Evolutionary conservation across 2,329 filamentous ascomycete genomes (phyloP), one percentile per base, ranked within the genome.

Genomic region (Rhytidhysteron rufulum): DNA sequence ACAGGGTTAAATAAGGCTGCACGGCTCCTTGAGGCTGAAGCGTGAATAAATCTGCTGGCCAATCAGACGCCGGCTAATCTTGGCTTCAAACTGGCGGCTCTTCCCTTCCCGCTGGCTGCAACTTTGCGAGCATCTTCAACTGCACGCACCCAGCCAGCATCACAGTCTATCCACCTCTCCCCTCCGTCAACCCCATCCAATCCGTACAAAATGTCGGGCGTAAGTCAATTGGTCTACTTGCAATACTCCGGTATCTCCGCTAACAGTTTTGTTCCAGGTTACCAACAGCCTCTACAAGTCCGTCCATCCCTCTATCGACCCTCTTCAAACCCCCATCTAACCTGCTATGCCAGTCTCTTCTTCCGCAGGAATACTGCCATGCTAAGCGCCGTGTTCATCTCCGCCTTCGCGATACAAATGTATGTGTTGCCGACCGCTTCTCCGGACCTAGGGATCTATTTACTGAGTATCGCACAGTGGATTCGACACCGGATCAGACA

Each of bases 351-450:
- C 70, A 97, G 93, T 76, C 70, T 81, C 63, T 62, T 97, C 55
- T 84, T 97, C 77, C 83, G 85, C 70, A 83, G 79, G 66, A 98
- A 98, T 78, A 85, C 79, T 59, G 77, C 85, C 67, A 95, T 95
- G 81, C 77, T 98, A 60, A 84, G 81, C 54, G 78, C 82, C 51
- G 86, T 98, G 65, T 98, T 98, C 68, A 79, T 75, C 55, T 78
- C 82, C 53, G 91, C 90, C 54, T 98, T 98, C 65, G 87, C 78
- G 50, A 89, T 95, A 66, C 88, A 97, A 76, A 79, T 98, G 93
- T 98, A 81, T 65, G 87, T 72, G 49, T 29, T 24, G 41, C 32
- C 34, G 32, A 13, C 15, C 13, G 11, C 8, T 18, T 30, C 19
- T 30, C 22, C 18, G 39, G 33, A 31, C 13, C 21, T 21, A 39